A percentile compares a stretch with the other conserved stretches of the same genome.
Evolutionary conservation across 2,329 filamentous ascomycete species (phyloP).

Genomic region (Fusarium sp.): DNA sequence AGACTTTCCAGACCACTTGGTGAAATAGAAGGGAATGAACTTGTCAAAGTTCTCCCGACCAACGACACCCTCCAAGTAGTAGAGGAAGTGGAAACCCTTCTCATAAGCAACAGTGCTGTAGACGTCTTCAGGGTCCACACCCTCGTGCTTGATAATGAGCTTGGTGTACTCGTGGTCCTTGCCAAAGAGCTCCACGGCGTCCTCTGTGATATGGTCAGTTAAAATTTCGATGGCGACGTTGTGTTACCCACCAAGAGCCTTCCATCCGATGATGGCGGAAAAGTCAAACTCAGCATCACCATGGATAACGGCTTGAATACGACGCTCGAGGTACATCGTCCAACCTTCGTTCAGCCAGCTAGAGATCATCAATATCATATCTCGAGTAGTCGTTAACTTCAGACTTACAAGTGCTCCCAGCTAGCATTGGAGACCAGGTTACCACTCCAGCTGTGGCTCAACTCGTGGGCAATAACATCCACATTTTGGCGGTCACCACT

Average conservation of each 20-base stretch:
- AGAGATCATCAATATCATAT: constrained; percentile 5
- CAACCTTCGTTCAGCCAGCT: constrained; percentile 83
- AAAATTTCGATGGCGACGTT: neutral
- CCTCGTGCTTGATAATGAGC: constrained; percentile 85
- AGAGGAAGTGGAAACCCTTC: constrained; percentile 95
- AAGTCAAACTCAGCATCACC: constrained; percentile 91
- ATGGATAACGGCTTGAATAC: constrained; percentile 81
- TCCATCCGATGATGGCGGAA: constrained; percentile 96
- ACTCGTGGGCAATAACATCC: constrained; percentile 93
- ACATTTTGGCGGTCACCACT: constrained; percentile 91
- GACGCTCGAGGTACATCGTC: constrained; percentile 94
- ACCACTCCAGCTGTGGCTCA: constrained; percentile 84
- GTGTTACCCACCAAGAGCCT: constrained; percentile 70
- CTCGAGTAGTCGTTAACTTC: neutral
- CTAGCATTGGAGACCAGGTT: constrained; percentile 83
- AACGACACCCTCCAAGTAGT: constrained; percentile 86
- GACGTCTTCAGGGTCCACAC: constrained; percentile 93
- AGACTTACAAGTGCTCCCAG: constrained; percentile 80
- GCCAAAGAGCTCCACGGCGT: constrained; percentile 82
- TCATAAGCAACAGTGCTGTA: constrained; percentile 95
- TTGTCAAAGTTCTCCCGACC: constrained; percentile 90
- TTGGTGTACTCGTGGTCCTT: constrained; percentile 93
- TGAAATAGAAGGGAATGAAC: constrained; percentile 97
- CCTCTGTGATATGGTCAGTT: constrained; percentile 60
- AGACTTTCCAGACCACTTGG: constrained; percentile 83